These are phyloP conservation scores for Neurospora sp. DNA, from an alignment of 495 filamentous ascomycete genomes.

Conservation along the genomic window DNA sequence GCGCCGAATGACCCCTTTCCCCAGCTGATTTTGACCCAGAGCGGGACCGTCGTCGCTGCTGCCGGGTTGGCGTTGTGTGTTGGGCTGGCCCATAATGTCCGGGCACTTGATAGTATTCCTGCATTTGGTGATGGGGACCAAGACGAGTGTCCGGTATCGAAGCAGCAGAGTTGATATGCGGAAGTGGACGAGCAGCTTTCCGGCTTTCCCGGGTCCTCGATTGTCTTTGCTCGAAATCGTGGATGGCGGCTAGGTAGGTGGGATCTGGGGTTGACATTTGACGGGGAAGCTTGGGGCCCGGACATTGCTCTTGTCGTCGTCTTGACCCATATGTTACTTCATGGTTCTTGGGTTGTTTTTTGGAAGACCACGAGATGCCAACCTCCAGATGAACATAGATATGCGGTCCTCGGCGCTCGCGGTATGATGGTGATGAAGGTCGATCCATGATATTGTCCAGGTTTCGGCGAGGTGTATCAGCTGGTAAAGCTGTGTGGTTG, in stretches of 20 bases:
- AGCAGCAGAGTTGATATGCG: neutral
- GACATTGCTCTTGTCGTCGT: conserved; percentile 6
- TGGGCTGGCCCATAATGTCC: neutral
- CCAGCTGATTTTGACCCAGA: conserved; percentile 21
- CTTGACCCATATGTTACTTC: conserved; percentile 33
- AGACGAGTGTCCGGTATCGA: neutral
- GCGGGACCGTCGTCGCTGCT: conserved; percentile 13
- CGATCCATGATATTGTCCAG: conserved; percentile 18
- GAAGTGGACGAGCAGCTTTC: neutral
- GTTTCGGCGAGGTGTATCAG: neutral
- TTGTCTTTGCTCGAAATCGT: conserved; percentile 21
- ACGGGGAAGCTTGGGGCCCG: conserved; percentile 26
- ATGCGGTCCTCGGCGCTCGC: conserved; percentile 25
- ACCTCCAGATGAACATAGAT: conserved; percentile 38
- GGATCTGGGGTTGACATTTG: conserved; percentile 32
- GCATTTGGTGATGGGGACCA: conserved; percentile 16
- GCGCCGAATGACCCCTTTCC: conserved; percentile 34
- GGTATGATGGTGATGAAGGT: conserved; percentile 11
- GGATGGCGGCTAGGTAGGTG: conserved; percentile 29
- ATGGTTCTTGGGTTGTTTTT: conserved; percentile 28
- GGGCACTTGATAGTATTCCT: conserved; percentile 20
- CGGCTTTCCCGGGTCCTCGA: conserved; percentile 12
- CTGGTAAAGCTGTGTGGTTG: conserved; percentile 11
- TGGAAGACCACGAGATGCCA: conserved; percentile 32
- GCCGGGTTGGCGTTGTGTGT: conserved; percentile 9